Conservation (phyloP, 768 basidiomycete species). For the Hemileccinum rubropunctum region DNA sequence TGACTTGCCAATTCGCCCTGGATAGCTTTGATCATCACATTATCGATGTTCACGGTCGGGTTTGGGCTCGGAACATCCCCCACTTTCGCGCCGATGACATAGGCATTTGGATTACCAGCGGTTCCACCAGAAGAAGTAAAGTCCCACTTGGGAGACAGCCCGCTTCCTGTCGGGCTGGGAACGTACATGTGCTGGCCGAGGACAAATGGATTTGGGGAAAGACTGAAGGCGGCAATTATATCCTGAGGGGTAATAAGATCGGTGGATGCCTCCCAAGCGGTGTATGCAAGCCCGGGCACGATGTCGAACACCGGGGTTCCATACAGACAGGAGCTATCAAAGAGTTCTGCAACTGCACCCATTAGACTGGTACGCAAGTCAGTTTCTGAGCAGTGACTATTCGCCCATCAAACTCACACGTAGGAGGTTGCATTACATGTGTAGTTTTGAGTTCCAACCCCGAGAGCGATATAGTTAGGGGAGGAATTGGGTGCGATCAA, state of each 20-base stretch:
- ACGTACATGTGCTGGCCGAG: constrained; percentile 61
- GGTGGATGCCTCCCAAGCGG: constrained; percentile 25
- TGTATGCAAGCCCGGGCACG: constrained; percentile 34
- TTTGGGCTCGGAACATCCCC: constrained; percentile 42
- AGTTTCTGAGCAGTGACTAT: neutral
- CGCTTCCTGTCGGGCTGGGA: constrained; percentile 33
- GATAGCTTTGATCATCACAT: constrained; percentile 48
- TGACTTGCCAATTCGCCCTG: constrained; percentile 47
- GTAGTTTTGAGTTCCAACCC: constrained; percentile 53
- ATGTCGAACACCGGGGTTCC: constrained; percentile 26
- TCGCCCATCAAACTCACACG: constrained; percentile 34
- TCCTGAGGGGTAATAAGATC: constrained; percentile 20
- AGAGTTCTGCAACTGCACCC: constrained; percentile 52
- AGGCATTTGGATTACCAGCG: constrained; percentile 43
- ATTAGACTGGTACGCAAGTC: constrained; percentile 34
- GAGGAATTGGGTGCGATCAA: constrained; percentile 36
- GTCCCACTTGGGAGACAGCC: constrained; percentile 54
- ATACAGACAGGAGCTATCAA: constrained; percentile 52
- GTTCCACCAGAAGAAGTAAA: constrained; percentile 43
- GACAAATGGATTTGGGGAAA: constrained; percentile 15
- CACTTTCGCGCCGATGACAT: constrained; percentile 44
- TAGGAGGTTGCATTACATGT: constrained; percentile 43
- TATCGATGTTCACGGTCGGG: constrained; percentile 47
- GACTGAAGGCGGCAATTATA: constrained; percentile 13
- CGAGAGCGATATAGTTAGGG: constrained; percentile 44